Percentiles rank a stretch among this genome's conserved stretches.
These are phyloP conservation scores for Fusarium vanettenii DNA, from an alignment of 2,329 filamentous ascomycete genomes.

Conservation along the genomic window DNA sequence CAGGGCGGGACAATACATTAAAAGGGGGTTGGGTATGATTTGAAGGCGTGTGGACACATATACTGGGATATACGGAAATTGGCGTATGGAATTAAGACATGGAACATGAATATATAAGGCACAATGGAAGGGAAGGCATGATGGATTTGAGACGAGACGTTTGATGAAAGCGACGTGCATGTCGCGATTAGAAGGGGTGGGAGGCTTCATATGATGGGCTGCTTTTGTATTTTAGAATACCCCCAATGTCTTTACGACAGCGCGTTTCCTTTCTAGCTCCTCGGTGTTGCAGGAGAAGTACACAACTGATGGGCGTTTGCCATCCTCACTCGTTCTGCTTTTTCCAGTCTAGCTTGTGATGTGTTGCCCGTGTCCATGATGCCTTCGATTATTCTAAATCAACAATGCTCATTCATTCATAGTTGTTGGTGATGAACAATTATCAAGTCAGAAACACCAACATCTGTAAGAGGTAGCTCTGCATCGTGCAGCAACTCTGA, in stretches of 20 bases:
- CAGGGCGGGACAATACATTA: slow-evolving; percentile 45
- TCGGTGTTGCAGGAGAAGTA: slow-evolving; percentile 7
- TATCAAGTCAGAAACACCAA: slow-evolving; percentile 3
- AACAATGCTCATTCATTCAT: not conserved
- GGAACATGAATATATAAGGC: not conserved
- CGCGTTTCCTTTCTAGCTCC: slow-evolving; percentile 22
- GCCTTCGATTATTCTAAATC: not conserved
- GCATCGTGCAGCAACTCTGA: slow-evolving; percentile 35
- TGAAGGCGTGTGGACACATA: slow-evolving; percentile 5
- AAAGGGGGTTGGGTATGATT: not conserved
- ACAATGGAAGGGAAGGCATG: slow-evolving; percentile 14
- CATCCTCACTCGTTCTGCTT: not conserved
- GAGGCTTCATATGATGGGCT: slow-evolving; percentile 27
- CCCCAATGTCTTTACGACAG: slow-evolving; percentile 38
- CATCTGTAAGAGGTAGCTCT: slow-evolving; percentile 27
- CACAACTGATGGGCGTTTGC: slow-evolving; percentile 8
- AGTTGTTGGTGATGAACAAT: not conserved
- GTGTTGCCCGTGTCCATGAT: not conserved
- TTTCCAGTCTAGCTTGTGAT: not conserved
- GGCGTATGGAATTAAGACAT: slow-evolving; percentile 13
- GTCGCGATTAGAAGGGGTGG: slow-evolving; percentile 28
- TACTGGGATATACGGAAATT: slow-evolving; percentile 7
- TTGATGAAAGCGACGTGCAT: slow-evolving; percentile 17
- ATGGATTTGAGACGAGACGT: slow-evolving; percentile 21
- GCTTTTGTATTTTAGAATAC: slow-evolving; percentile 46